Base-by-base conservation (phyloP, 441 rosid species). In the Croton laevigatus region DNA sequence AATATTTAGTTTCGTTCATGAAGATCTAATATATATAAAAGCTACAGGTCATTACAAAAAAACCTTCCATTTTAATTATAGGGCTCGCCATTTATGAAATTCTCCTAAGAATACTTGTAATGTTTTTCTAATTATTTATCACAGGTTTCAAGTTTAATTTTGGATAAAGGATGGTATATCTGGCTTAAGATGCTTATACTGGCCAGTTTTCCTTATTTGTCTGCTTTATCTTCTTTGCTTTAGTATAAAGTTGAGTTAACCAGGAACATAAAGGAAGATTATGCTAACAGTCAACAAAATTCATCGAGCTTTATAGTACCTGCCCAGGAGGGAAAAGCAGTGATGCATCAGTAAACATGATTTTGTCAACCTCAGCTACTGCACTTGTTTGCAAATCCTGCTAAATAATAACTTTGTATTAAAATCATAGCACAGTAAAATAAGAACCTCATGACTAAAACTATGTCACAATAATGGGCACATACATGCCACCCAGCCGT, bases 241-340 rank as follows among this genome's bases (percentile, higher is more conserved):
- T 16, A 48, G 9, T 38, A 54, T 11, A 37, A 37, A 54, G 54
- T 38, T 37, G 7, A 54, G 37, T 36, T n/a, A 17, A 16, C 20
- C 3, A 46, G 19, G 57, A 17, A 42, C 14, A 49, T 22, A 46
- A 49, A 10, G 13, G 14, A 32, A n/a, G 19, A 42, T 45, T 59
- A 19, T 55, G 5, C 32, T 55, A 49, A 22, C 62, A 40, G 27
- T 16, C 52, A 53, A 23, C n/a, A 14, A 70, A 55, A 48, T 27
- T 37, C 16, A 19, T 48, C 17, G 34, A 14, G 45, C 40, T 13
- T 68, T 64, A 70, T 61, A 70, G 14, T 79, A 94, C 97, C 97
- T 89, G 97, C 64, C 96, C 98, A 20, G 97, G 98, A 71, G 98
- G 85, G 77, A 85, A 91, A 22, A 91, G 81, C 80, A 88, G 93